Percentiles rank a stretch among this genome's conserved stretches.
Evolutionary conservation across 176 grass and related monocot genomes (phyloP).

Genomic region (Ensete glaucum): DNA sequence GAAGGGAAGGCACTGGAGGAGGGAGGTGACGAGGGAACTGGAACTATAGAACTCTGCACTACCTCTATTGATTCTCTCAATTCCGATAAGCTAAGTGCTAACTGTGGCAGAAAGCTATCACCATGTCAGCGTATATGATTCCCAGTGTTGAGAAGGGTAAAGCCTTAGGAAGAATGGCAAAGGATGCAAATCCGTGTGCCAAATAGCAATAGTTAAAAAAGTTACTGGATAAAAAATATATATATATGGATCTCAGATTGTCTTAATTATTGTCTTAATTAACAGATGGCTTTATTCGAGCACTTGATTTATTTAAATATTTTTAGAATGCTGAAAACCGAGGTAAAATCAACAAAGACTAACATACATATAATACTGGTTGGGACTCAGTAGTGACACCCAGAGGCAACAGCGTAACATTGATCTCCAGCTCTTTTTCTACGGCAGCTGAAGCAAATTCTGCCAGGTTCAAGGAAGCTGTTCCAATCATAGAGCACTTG

Average conservation of each 20-base stretch:
- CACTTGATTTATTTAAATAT: background rate
- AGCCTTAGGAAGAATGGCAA: background rate
- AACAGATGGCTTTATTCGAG: background rate
- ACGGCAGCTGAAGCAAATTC: conserved; percentile 45
- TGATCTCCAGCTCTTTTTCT: conserved; percentile 59
- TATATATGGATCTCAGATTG: too few species aligned
- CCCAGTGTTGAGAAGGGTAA: background rate
- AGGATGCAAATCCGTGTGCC: background rate
- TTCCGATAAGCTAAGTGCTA: conserved; percentile 43
- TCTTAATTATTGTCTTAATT: too few species aligned
- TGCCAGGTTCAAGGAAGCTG: conserved; percentile 57
- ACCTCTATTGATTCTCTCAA: conserved; percentile 34
- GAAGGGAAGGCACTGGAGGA: conserved; percentile 43
- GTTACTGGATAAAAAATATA: too few species aligned
- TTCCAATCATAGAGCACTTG: conserved; percentile 58
- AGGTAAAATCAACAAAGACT: background rate
- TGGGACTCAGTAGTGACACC: conserved; percentile 9
- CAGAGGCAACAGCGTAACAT: conserved; percentile 42
- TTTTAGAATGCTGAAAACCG: background rate
- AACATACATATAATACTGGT: conserved; percentile 68
- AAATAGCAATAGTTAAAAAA: background rate
- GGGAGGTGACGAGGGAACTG: conserved; percentile 48
- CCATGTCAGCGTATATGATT: conserved; percentile 1
- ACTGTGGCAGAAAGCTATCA: conserved; percentile 27
- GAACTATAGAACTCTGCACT: conserved; percentile 28